A percentile compares a stretch with the other conserved stretches of the same genome.
phyloP scores from a whole-genome alignment of 2,329 filamentous ascomycete species.

The Bipolaris cookei region DNA sequence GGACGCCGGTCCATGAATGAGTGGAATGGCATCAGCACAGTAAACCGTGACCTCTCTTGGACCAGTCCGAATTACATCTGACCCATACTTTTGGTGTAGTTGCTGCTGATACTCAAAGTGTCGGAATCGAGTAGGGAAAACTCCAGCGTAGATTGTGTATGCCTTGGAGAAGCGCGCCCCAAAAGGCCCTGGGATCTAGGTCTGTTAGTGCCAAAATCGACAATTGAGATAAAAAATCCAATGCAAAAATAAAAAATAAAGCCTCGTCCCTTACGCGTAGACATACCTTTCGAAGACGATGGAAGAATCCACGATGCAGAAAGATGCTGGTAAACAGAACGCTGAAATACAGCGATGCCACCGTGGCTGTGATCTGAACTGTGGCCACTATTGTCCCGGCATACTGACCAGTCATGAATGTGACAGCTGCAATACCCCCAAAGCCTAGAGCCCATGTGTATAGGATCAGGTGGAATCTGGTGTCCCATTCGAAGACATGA shows the following conservation, averaged over 20 bases:
- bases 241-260: no score
- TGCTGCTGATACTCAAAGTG: conserved; percentile 34
- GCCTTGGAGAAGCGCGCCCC: conserved; percentile 48
- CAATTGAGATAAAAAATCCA: background rate
- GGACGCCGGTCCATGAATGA: conserved; percentile 39
- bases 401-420: conserved; percentile 23
- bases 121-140: conserved; percentile 26
- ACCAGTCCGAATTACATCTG: conserved; percentile 44
- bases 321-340: conserved; percentile 43
- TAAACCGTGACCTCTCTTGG: conserved; percentile 44
- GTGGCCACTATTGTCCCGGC: conserved; percentile 18
- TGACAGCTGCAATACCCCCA: conserved; percentile 21
- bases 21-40: conserved; percentile 35
- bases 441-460: conserved; percentile 25
- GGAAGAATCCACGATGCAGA: conserved; percentile 52
- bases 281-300: conserved; percentile 44
- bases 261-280: no score
- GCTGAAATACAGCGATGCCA: conserved; percentile 30
- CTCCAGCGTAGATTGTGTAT: conserved; percentile 41
- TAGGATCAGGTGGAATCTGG: conserved; percentile 22
- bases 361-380: conserved; percentile 13
- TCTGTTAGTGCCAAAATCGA: background rate
- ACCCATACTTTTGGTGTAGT: conserved; percentile 37
- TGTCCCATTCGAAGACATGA: conserved; percentile 37
- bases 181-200: conserved; percentile 49